Evolutionary conservation across 1,284 basidiomycete species (phyloP).

Genomic region (Binderoboletus segoi): DNA sequence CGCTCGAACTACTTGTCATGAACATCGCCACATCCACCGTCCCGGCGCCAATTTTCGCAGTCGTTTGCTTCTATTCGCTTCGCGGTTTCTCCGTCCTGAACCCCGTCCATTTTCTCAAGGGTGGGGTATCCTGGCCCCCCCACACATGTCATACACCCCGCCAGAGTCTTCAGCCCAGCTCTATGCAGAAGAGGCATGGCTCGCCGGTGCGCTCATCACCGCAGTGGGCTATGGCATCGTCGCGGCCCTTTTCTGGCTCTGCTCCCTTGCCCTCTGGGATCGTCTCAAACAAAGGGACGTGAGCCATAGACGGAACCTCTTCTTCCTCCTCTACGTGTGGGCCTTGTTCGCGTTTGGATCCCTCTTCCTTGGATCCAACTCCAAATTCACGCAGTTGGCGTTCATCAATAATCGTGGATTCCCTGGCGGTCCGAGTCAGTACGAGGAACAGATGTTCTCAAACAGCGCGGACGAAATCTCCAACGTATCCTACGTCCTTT

Average conservation of each 20-base stretch:
- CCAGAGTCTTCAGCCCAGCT: slow-evolving; percentile 25
- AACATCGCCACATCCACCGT: too few species aligned
- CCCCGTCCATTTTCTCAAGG: neutral
- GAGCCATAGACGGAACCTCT: slow-evolving; percentile 13
- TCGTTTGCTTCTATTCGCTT: too few species aligned
- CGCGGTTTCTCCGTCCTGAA: too few species aligned
- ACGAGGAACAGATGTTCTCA: slow-evolving; percentile 26
- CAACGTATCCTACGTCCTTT: slow-evolving; percentile 31
- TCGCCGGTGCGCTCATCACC: slow-evolving; percentile 31
- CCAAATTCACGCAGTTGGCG: slow-evolving; percentile 32
- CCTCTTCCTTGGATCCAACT: slow-evolving; percentile 33
- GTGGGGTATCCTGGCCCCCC: slow-evolving; percentile 4
- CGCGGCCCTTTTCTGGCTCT: slow-evolving; percentile 29
- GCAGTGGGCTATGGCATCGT: slow-evolving; percentile 31
- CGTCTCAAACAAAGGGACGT: slow-evolving; percentile 16
- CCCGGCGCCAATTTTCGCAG: too few species aligned
- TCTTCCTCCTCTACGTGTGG: slow-evolving; percentile 30
- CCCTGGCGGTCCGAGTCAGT: slow-evolving; percentile 32
- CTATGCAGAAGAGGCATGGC: slow-evolving; percentile 31
- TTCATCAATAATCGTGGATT: slow-evolving; percentile 38
- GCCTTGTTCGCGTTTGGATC: slow-evolving; percentile 32
- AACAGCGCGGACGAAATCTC: slow-evolving; percentile 25
- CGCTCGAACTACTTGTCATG: too few species aligned
- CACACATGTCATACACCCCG: slow-evolving; percentile 30
- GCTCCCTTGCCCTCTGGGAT: slow-evolving; percentile 22